Percentiles rank a stretch among this genome's conserved stretches.
phyloP scores from a whole-genome alignment of 1,284 basidiomycete genomes.

The Cutaneotrichosporon sp. region DNA sequence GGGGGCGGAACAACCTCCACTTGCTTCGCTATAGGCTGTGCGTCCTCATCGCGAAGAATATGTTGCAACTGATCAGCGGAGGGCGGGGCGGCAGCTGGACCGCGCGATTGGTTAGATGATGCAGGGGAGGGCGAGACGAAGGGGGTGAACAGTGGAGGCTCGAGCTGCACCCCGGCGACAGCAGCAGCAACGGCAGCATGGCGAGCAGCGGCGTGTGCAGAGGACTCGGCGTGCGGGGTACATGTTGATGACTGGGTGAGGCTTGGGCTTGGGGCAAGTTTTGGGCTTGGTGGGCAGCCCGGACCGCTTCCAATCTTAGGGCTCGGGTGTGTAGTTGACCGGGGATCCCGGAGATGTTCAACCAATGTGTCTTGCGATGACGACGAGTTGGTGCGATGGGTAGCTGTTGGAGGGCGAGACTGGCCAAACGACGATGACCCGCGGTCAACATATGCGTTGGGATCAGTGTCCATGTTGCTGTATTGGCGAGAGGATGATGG shows the following conservation, averaged over 20 bases:
- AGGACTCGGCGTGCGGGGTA: conserved; percentile 18
- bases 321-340: conserved; percentile 9
- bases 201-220: conserved; percentile 10
- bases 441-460: conserved; percentile 17
- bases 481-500: background rate
- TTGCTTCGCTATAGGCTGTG: background rate
- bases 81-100: conserved; percentile 4
- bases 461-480: conserved; percentile 18
- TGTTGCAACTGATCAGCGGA: conserved; percentile 17
- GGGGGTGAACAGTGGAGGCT: conserved; percentile 18
- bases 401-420: conserved; percentile 9
- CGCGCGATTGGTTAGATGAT: background rate
- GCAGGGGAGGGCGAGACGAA: conserved; percentile 17
- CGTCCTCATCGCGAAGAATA: conserved; percentile 9
- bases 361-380: conserved; percentile 9
- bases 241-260: conserved; percentile 3
- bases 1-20: background rate
- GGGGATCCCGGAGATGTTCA: conserved; percentile 9
- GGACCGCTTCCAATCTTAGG: conserved; percentile 6
- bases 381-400: conserved; percentile 4
- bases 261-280: conserved; percentile 11
- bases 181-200: background rate
- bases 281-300: conserved; percentile 9
- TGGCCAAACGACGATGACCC: conserved; percentile 13
- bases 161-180: background rate